Conservation (phyloP, 2,329 filamentous ascomycete genomes). For the Fusarium domesticum region DNA sequence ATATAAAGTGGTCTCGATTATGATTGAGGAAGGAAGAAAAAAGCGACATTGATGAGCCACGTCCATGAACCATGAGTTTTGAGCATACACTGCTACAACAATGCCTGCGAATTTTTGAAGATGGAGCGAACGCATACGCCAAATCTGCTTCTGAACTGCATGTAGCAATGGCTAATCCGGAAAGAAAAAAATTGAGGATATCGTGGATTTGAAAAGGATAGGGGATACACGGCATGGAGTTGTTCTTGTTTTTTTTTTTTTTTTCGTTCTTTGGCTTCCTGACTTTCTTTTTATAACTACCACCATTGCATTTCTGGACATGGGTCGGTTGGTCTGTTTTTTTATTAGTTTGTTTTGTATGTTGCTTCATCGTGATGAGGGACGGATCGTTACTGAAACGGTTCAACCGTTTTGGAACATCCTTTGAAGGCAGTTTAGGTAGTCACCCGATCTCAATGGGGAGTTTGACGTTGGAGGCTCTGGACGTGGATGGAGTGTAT, state of each 20-base stretch:
- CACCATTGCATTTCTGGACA: conserved; percentile 12
- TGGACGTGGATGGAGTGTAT: background rate
- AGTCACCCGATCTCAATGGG: background rate
- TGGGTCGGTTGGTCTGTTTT: conserved; percentile 13
- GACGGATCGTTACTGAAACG: background rate
- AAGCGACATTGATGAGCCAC: conserved; percentile 22
- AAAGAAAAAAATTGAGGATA: conserved; percentile 23
- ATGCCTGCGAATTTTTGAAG: conserved; percentile 17
- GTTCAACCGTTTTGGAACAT: background rate
- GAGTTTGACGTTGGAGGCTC: background rate
- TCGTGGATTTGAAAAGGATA: conserved; percentile 29
- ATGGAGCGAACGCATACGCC: conserved; percentile 7
- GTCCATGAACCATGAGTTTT: conserved; percentile 12
- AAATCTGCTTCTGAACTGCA: conserved; percentile 16
- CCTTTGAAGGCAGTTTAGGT: background rate
- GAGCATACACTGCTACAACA: conserved; percentile 15
- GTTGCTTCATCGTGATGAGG: background rate
- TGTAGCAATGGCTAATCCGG: conserved; percentile 15
- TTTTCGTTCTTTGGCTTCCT: conserved; percentile 9
- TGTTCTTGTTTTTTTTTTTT: conserved; percentile 20
- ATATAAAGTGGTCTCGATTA: conserved; percentile 16
- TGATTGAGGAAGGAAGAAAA: conserved; percentile 17
- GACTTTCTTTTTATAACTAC: conserved; percentile 14
- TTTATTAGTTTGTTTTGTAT: conserved; percentile 12
- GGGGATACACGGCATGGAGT: conserved; percentile 32